Evolutionary conservation across 106 monocot genomes (phyloP).

Genomic region (Allium sativum): DNA sequence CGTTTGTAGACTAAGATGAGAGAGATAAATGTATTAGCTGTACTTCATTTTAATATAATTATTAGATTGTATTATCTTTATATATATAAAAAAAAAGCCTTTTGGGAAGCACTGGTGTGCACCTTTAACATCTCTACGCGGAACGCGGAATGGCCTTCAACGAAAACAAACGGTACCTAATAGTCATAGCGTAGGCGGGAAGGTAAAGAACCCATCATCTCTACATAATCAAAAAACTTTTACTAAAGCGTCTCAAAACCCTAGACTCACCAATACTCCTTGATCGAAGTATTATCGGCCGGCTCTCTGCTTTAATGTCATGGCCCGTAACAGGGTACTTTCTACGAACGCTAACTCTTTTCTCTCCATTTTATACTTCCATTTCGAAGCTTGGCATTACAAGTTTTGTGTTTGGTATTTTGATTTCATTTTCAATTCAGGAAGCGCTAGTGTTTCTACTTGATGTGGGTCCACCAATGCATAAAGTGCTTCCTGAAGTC

Average conservation of each 20-base stretch:
- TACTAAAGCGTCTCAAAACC: neutral
- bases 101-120: too few species aligned
- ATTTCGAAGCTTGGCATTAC: neutral
- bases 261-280: neutral
- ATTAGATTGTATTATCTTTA: too few species aligned
- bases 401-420: neutral
- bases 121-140: too few species aligned
- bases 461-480: slow-evolving; percentile 93
- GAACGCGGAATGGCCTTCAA: too few species aligned
- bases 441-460: slow-evolving; percentile 71
- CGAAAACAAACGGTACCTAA: too few species aligned
- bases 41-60: too few species aligned
- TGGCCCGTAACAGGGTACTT: slow-evolving; percentile 15
- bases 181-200: slow-evolving; percentile 14
- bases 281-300: neutral
- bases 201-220: neutral
- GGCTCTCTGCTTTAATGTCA: neutral
- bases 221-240: neutral
- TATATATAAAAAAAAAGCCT: too few species aligned
- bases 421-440: slow-evolving; percentile 15
- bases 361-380: neutral
- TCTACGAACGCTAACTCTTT: neutral
- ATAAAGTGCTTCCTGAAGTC: slow-evolving; percentile 55
- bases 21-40: too few species aligned
- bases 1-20: too few species aligned